Conservation (phyloP, 257 asterid genomes). For the Jacaranda copaia region DNA sequence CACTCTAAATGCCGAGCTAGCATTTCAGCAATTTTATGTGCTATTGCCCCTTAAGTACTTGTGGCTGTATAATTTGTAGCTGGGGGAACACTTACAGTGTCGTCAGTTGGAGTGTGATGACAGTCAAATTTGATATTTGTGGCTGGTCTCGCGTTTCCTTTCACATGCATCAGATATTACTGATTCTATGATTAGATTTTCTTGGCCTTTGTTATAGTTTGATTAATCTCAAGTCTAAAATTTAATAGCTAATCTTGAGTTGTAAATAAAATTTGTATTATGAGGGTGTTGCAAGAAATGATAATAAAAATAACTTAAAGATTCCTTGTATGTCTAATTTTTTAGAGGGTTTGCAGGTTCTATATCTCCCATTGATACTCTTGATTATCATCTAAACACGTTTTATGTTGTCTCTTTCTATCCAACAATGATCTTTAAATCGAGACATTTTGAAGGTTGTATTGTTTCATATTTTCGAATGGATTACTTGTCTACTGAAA, state of each 20-base stretch:
- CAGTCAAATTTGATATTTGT: background rate
- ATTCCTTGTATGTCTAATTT: background rate
- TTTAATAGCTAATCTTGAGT: background rate
- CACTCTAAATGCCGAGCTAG: background rate
- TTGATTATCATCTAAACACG: background rate
- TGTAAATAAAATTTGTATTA: background rate
- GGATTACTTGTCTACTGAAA: constrained; percentile 3
- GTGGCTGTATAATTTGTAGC: no score
- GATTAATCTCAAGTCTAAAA: background rate
- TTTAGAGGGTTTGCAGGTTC: background rate
- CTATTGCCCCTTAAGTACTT: no score
- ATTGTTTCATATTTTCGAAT: background rate
- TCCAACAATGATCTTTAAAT: background rate
- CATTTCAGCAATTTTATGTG: no score
- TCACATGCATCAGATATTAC: background rate
- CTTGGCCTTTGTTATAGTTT: background rate
- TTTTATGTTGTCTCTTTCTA: background rate
- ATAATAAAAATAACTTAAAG: background rate
- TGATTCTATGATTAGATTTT: background rate
- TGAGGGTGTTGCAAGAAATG: background rate
- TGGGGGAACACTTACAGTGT: no score
- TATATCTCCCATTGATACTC: background rate
- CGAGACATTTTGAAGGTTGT: constrained; percentile 3
- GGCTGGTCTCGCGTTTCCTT: background rate
- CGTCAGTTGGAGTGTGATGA: no score